Evolutionary conservation across 192 early-diverging fungal genomes (phyloP).

Genomic region (Spizellomyces punctatus): DNA sequence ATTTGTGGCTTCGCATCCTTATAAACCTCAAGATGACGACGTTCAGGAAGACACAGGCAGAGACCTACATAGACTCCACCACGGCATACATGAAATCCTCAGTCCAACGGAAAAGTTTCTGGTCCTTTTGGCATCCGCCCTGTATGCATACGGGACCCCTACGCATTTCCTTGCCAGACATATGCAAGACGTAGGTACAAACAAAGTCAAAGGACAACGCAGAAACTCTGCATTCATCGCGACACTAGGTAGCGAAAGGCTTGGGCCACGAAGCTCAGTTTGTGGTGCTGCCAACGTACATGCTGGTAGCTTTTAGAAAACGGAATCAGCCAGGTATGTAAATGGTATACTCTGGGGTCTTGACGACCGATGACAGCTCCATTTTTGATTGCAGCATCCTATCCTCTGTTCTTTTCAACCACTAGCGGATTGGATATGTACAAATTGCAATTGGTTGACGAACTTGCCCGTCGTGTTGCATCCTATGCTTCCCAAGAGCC

Average conservation of each 20-base stretch:
- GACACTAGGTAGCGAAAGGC: constrained; percentile 16
- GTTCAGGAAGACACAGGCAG: background rate
- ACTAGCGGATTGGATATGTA: constrained; percentile 25
- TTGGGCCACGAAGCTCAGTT: constrained; percentile 19
- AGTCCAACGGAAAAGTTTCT: constrained; percentile 34
- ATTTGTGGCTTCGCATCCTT: constrained; percentile 3
- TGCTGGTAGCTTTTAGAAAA: constrained; percentile 15
- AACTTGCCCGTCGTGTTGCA: constrained; percentile 39
- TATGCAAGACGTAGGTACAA: constrained; percentile 10
- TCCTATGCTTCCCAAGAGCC: constrained; percentile 21
- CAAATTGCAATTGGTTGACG: constrained; percentile 35
- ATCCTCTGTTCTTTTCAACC: constrained; percentile 25
- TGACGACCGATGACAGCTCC: constrained; percentile 8
- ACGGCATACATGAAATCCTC: background rate
- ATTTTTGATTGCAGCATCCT: background rate
- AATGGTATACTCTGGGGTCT: constrained; percentile 11
- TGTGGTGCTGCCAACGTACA: constrained; percentile 22
- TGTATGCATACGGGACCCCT: constrained; percentile 42
- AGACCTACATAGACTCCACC: background rate
- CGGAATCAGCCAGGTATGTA: constrained; percentile 19
- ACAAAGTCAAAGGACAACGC: too few relatives aligned
- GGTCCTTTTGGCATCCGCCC: constrained; percentile 24
- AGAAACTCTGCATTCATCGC: too few relatives aligned
- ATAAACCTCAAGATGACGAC: constrained; percentile 4
- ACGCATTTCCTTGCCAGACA: constrained; percentile 29